Evolutionary conservation across 139 green algal genomes (phyloP).

Genomic region (Coelastrella sp.): DNA sequence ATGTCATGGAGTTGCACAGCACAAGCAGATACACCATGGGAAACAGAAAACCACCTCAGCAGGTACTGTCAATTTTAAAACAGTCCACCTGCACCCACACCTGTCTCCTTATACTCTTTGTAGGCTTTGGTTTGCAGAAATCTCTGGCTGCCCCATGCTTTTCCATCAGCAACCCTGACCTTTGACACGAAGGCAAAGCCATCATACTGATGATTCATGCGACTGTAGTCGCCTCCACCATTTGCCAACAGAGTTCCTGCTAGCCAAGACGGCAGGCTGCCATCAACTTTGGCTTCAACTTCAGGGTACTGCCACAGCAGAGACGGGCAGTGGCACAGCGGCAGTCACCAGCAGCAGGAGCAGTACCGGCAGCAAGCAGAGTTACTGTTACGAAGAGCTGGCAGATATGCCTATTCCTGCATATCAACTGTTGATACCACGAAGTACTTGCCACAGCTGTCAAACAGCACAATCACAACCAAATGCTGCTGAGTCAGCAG

Average conservation of each 20-base stretch:
- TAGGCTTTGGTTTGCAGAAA: slow-evolving; percentile 57
- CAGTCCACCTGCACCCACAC: background rate
- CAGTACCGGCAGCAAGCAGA: background rate
- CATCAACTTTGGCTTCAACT: slow-evolving; percentile 46
- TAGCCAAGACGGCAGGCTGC: slow-evolving; percentile 68
- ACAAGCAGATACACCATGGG: background rate
- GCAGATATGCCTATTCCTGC: background rate
- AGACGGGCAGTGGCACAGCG: background rate
- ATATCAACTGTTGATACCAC: too few species aligned
- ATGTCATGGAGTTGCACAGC: too few species aligned
- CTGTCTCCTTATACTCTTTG: slow-evolving; percentile 40
- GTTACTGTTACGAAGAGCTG: background rate
- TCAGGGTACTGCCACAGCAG: slow-evolving; percentile 31
- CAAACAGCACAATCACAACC: too few species aligned
- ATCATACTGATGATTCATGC: slow-evolving; percentile 84
- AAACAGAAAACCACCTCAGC: too few species aligned
- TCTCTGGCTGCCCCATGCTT: slow-evolving; percentile 50
- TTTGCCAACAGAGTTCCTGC: slow-evolving; percentile 65
- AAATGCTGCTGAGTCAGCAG: too few species aligned
- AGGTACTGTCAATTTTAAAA: too few species aligned
- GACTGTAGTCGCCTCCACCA: slow-evolving; percentile 63
- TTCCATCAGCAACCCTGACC: slow-evolving; percentile 50
- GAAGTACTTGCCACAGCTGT: too few species aligned
- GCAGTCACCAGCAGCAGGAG: background rate
- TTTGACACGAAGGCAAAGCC: slow-evolving; percentile 75